Conservation (phyloP, 176 grass and related monocot species). For the Lolium perenne region DNA sequence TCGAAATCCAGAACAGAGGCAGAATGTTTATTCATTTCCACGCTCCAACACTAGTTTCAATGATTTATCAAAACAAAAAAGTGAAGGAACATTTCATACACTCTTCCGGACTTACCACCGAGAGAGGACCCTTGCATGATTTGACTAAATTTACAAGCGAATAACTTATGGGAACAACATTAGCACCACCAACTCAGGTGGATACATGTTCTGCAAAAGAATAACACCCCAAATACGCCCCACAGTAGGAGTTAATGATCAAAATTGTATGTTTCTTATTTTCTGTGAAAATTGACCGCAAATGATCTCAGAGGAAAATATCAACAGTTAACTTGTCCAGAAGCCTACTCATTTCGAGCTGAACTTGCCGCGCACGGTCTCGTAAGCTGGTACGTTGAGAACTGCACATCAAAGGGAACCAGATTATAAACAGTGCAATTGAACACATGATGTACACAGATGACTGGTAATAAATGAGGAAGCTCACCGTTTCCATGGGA, state of each 20-base stretch:
- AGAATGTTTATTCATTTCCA: slow-evolving; percentile 35
- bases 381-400: slow-evolving; percentile 79
- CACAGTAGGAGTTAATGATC: not conserved
- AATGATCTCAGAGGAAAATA: slow-evolving; percentile 35
- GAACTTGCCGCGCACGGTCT: slow-evolving; percentile 88
- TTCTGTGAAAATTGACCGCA: slow-evolving; percentile 41
- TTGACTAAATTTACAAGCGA: slow-evolving; percentile 50
- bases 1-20: not conserved
- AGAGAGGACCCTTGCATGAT: slow-evolving; percentile 27
- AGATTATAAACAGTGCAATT: slow-evolving; percentile 13
- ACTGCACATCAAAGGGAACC: slow-evolving; percentile 49
- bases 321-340: slow-evolving; percentile 51
- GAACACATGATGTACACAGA: not conserved
- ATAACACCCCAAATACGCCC: not conserved
- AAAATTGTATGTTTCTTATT: slow-evolving; percentile 56
- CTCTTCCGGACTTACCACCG: slow-evolving; percentile 1
- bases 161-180: slow-evolving; percentile 19
- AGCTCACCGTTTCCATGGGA: slow-evolving; percentile 86
- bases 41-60: slow-evolving; percentile 17
- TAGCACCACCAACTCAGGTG: slow-evolving; percentile 28
- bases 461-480: not conserved
- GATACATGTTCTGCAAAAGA: not conserved
- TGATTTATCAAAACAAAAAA: slow-evolving; percentile 8
- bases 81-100: slow-evolving; percentile 21
- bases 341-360: slow-evolving; percentile 60